Base-by-base conservation (phyloP, 148 eudicot genomes). In the Linanthus parryae region DNA sequence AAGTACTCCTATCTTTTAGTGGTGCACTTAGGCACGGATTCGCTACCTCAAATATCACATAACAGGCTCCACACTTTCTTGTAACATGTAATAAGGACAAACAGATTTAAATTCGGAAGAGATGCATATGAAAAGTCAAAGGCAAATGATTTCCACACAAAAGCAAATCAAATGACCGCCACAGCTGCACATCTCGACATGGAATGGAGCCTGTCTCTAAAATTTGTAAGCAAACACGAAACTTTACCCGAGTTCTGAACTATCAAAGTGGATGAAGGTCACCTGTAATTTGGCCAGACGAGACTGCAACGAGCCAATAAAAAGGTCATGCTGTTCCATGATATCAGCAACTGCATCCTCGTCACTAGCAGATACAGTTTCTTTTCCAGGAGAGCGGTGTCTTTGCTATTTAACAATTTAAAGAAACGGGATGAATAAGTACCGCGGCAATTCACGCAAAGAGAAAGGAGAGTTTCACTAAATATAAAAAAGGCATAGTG, bases 261-360 rank as follows among this genome's bases (percentile, higher is more conserved):
- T 1, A 41, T 5, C 7, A 12, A 25, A 53, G 18, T 44, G 27
- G 30, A 5, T 21, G 15, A 2, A 24, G 14, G 27, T 63, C 39
- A 92, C 96, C 99, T 87, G 90, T 55, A 92, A 65, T 74, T 87
- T 92, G 63, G 75, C 78, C 48, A 87, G 62, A 43, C 96, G 99
- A 68, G 94, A 74, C 56, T 76, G 85, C 85, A 84, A 68, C 49
- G 75, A 81, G 57, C 88, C 77, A 63, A 88, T 65, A 79, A 92
- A 92, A 41, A 73, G 72, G 51, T 70, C 78, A 57, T 92, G 99
- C 44, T 67, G 78, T 54, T 75, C 82, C 80, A 84, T 71, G 61
- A 82, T 65, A 58, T 77, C 85, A 30, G 71, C 64, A 60, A 92
- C 64, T 57, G 56, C 51, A 75, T 79, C 91, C 48, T 82, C 86